phyloP scores from a whole-genome alignment of 2,329 filamentous ascomycete species.

The Canariomyces notabilis region DNA sequence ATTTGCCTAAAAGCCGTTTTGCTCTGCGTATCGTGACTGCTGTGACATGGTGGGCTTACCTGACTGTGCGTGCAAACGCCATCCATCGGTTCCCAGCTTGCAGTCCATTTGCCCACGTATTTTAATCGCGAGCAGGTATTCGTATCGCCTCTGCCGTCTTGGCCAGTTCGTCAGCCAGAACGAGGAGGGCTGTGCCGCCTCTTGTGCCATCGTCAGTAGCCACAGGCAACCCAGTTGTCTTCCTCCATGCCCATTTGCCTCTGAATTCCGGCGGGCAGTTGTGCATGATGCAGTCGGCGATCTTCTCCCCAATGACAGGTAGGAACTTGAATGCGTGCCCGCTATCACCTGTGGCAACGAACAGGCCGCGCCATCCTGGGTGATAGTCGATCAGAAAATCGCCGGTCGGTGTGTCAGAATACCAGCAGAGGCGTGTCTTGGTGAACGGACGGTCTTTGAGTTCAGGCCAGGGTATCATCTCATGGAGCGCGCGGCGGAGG shows the following conservation, averaged over 20 bases:
- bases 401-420: constrained; percentile 65
- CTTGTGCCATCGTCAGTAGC: constrained; percentile 50
- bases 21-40: neutral
- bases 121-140: too few species aligned
- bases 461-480: constrained; percentile 53
- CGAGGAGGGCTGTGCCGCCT: constrained; percentile 42
- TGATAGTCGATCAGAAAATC: constrained; percentile 70
- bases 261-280: constrained; percentile 46
- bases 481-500: constrained; percentile 55
- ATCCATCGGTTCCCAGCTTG: too few species aligned
- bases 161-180: constrained; percentile 41
- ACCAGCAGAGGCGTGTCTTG: constrained; percentile 66
- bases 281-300: constrained; percentile 51
- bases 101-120: neutral
- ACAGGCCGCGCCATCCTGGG: constrained; percentile 53
- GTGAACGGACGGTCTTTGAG: constrained; percentile 57
- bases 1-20: constrained; percentile 8
- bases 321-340: constrained; percentile 67
- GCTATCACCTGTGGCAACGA: constrained; percentile 58
- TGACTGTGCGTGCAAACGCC: too few species aligned
- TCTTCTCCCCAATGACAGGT: constrained; percentile 58
- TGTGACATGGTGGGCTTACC: constrained; percentile 8
- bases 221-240: constrained; percentile 27
- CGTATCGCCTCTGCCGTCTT: constrained; percentile 21
- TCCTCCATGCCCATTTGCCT: constrained; percentile 60